Conservation (phyloP, 2,329 filamentous ascomycete genomes). For the Fusarium illudens region DNA sequence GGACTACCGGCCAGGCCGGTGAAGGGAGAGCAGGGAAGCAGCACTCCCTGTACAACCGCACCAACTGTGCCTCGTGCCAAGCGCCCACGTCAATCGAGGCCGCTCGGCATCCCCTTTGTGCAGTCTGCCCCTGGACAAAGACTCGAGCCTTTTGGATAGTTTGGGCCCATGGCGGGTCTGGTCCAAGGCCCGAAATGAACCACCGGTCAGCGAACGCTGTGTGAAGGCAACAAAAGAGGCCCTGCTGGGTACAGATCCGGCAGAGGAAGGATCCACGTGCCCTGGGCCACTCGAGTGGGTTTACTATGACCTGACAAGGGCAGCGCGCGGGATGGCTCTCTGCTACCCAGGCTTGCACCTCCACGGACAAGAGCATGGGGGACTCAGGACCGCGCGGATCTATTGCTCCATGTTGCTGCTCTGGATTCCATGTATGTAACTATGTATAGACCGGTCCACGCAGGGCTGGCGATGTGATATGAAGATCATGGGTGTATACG, state of each 20-base stretch:
- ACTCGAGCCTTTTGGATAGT: constrained; percentile 12
- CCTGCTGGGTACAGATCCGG: constrained; percentile 28
- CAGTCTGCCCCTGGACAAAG: constrained; percentile 2
- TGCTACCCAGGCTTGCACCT: constrained; percentile 2
- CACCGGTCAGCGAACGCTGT: constrained; percentile 1
- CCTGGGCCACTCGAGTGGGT: constrained; percentile 26
- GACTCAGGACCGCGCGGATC: constrained; percentile 12
- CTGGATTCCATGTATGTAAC: constrained; percentile 7
- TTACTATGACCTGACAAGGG: constrained; percentile 14
- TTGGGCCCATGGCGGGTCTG: background rate
- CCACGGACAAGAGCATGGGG: constrained; percentile 11
- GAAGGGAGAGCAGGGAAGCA: constrained; percentile 15
- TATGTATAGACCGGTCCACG: constrained; percentile 27
- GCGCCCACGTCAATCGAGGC: constrained; percentile 9
- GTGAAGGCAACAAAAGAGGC: background rate
- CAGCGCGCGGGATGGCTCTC: constrained; percentile 21
- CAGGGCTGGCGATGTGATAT: constrained; percentile 31
- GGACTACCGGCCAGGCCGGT: constrained; percentile 9
- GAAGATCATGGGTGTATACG: constrained; percentile 32
- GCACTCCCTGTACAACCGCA: constrained; percentile 16
- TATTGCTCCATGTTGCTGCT: background rate
- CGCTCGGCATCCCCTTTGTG: background rate
- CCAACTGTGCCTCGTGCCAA: constrained; percentile 28
- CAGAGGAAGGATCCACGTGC: constrained; percentile 16
- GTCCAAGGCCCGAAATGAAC: background rate